Conservation (phyloP, 371 early-diverging fungal species). For the Apophysomyces elegans region DNA sequence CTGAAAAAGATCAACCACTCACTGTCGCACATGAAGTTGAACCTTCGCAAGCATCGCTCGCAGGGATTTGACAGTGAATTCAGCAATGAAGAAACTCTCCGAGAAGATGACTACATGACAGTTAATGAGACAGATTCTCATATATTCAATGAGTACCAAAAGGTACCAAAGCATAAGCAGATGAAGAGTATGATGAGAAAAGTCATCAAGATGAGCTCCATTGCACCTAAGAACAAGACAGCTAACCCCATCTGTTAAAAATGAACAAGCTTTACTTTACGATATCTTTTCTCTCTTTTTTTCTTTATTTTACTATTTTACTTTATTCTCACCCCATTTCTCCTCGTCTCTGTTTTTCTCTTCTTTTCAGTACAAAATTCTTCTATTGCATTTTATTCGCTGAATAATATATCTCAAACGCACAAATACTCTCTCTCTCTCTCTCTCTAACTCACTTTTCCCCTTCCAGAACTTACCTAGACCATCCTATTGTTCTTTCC, state of each 20-base stretch:
- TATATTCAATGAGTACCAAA: conserved; percentile 3
- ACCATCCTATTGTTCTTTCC: no score
- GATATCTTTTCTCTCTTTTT: not conserved
- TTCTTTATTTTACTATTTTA: conserved; percentile 3
- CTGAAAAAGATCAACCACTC: conserved; percentile 43
- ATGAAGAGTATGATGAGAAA: conserved; percentile 41
- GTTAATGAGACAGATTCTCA: conserved; percentile 13
- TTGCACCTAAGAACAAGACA: conserved; percentile 19
- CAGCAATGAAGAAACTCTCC: conserved; percentile 25
- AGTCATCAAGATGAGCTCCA: conserved; percentile 39
- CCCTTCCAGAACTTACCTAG: no score
- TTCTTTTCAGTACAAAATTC: no score
- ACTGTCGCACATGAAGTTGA: conserved; percentile 40
- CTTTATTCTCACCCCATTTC: not conserved
- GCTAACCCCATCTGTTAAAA: conserved; percentile 1
- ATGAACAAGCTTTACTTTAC: not conserved
- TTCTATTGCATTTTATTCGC: no score
- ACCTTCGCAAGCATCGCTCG: conserved; percentile 36
- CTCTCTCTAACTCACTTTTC: no score
- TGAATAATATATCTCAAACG: no score
- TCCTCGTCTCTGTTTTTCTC: no score
- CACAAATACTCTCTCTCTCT: no score
- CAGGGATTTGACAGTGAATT: conserved; percentile 20
- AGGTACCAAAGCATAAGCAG: conserved; percentile 22
- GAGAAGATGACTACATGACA: conserved; percentile 16